Evolutionary conservation across 2,329 filamentous ascomycete species (phyloP).

Genomic region (Diaporthe ilicicola): DNA sequence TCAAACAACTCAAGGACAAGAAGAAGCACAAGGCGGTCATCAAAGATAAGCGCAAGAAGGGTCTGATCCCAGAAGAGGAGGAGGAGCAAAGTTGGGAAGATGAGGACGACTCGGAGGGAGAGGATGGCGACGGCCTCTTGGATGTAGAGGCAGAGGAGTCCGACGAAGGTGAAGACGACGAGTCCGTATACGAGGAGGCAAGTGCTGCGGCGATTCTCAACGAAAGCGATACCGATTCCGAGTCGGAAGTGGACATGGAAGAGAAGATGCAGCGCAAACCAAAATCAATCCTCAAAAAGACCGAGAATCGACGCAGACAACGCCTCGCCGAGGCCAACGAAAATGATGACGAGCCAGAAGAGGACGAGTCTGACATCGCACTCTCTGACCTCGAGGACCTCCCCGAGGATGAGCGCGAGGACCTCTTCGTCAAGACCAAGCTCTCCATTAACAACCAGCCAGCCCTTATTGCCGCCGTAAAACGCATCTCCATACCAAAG

Average conservation of each 20-base stretch:
- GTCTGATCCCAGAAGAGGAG: conserved; percentile 38
- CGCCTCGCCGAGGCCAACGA: conserved; percentile 53
- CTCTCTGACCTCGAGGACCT: conserved; percentile 85
- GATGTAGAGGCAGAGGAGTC: conserved; percentile 37
- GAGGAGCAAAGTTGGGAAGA: conserved; percentile 44
- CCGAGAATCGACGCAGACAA: conserved; percentile 48
- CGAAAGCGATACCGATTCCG: conserved; percentile 65
- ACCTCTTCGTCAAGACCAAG: conserved; percentile 88
- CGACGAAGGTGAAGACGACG: conserved; percentile 42
- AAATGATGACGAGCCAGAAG: conserved; percentile 75
- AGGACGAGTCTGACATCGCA: conserved; percentile 78
- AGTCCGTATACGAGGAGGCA: conserved; percentile 35
- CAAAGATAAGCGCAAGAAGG: conserved; percentile 50
- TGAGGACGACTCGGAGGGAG: conserved; percentile 47
- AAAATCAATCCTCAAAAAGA: conserved; percentile 53
- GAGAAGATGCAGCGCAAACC: conserved; percentile 67
- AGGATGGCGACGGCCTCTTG: conserved; percentile 36
- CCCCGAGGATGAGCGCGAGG: conserved; percentile 76
- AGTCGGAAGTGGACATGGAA: conserved; percentile 81
- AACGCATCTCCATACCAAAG: conserved; percentile 78
- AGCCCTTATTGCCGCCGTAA: conserved; percentile 81
- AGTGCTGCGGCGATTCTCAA: conserved; percentile 57
- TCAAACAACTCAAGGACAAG: conserved; percentile 59
- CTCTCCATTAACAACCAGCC: conserved; percentile 97
- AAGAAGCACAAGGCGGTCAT: conserved; percentile 53